Conservation (phyloP, 306 rosid genomes). For the Begonia loranthoides region DNA sequence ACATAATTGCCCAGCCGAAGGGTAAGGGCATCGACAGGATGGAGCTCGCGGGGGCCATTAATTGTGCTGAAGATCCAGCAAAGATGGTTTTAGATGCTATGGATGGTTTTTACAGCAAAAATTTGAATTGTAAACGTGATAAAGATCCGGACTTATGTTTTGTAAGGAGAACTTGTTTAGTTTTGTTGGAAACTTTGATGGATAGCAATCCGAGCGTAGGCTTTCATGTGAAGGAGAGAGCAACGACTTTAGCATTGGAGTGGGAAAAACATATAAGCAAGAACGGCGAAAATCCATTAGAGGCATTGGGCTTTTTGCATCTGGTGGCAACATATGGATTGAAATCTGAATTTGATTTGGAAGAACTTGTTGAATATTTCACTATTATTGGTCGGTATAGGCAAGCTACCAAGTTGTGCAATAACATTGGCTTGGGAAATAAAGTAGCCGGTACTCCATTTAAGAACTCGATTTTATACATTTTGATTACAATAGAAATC, state of each 20-base stretch:
- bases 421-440: slow-evolving; percentile 22
- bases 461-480: not conserved
- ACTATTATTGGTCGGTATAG: slow-evolving; percentile 20
- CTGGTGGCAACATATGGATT: slow-evolving; percentile 47
- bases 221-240: slow-evolving; percentile 29
- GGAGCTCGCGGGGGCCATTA: slow-evolving; percentile 41
- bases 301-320: slow-evolving; percentile 45
- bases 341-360: slow-evolving; percentile 27
- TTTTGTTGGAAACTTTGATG: slow-evolving; percentile 41
- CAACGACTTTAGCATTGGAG: slow-evolving; percentile 29
- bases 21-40: slow-evolving; percentile 21
- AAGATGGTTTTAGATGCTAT: slow-evolving; percentile 44
- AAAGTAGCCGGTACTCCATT: slow-evolving; percentile 23
- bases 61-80: slow-evolving; percentile 33
- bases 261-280: slow-evolving; percentile 32
- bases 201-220: slow-evolving; percentile 22
- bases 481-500: not conserved
- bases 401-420: slow-evolving; percentile 35
- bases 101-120: slow-evolving; percentile 29
- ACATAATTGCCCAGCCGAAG: slow-evolving; percentile 13
- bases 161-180: slow-evolving; percentile 34
- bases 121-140: slow-evolving; percentile 4
- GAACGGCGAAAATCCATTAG: slow-evolving; percentile 20
- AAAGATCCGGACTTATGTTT: slow-evolving; percentile 17
- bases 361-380: slow-evolving; percentile 41